Evolutionary conservation across 306 rosid species (phyloP).

Genomic region (Acacia crassicarpa): DNA sequence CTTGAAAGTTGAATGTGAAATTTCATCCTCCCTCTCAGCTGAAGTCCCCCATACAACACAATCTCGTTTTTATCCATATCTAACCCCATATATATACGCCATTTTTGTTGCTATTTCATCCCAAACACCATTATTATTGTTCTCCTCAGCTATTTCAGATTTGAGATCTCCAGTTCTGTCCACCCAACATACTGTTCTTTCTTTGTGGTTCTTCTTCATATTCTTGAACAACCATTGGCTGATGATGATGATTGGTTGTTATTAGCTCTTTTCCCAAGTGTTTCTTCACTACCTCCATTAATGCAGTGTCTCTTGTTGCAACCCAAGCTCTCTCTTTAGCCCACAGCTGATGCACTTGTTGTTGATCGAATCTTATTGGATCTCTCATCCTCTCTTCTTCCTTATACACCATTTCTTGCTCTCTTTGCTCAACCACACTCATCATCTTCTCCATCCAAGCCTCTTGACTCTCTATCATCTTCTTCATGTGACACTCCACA

Average conservation of each 20-base stretch:
- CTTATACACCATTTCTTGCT: constrained; percentile 46
- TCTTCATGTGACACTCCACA: constrained; percentile 60
- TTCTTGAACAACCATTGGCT: constrained; percentile 1
- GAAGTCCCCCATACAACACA: no score
- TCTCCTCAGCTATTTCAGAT: constrained; percentile 42
- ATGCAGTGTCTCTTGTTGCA: constrained; percentile 62
- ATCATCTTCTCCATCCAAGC: constrained; percentile 71
- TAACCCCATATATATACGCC: no score
- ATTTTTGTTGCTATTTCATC: constrained; percentile 4
- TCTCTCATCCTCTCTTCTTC: constrained; percentile 72
- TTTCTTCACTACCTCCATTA: constrained; percentile 53
- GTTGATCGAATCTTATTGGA: constrained; percentile 47
- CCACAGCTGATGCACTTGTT: constrained; percentile 57
- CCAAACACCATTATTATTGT: constrained; percentile 28
- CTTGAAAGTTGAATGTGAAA: constrained; percentile 38
- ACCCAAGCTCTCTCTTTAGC: constrained; percentile 75
- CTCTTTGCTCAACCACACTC: constrained; percentile 55
- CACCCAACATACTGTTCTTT: constrained; percentile 13
- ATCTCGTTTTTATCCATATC: no score
- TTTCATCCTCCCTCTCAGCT: constrained; percentile 32
- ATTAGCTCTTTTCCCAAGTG: constrained; percentile 35
- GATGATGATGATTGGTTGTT: not conserved
- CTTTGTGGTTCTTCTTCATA: constrained; percentile 12
- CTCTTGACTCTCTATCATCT: constrained; percentile 65
- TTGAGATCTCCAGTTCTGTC: constrained; percentile 51